Percentiles rank a stretch among this genome's conserved stretches.
Evolutionary conservation across 2,329 filamentous ascomycete genomes (phyloP).

Genomic region (Penicillium sp.): DNA sequence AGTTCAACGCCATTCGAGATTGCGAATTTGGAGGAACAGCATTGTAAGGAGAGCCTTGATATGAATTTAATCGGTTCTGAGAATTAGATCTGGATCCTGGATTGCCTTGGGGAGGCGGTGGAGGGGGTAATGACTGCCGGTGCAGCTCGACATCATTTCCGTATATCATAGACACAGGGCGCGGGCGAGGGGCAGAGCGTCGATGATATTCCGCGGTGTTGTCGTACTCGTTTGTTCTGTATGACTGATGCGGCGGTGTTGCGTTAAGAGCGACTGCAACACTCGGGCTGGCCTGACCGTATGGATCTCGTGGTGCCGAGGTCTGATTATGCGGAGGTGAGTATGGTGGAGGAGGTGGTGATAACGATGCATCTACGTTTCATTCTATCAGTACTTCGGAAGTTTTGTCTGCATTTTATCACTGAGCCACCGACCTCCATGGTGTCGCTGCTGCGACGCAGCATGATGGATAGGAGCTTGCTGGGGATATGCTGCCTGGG

Average conservation of each 20-base stretch:
- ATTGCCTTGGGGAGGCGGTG: constrained; percentile 38
- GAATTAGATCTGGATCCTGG: constrained; percentile 37
- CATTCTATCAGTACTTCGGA: not conserved
- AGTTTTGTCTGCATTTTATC: not conserved
- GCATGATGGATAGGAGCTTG: constrained; percentile 31
- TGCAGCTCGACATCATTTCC: constrained; percentile 27
- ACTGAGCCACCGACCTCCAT: constrained; percentile 33
- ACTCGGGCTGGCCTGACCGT: constrained; percentile 18
- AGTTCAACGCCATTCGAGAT: constrained; percentile 21
- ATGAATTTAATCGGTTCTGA: constrained; percentile 30
- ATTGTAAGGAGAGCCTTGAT: constrained; percentile 22
- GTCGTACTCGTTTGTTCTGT: constrained; percentile 21
- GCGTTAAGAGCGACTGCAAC: constrained; percentile 14
- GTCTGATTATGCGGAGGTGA: constrained; percentile 38
- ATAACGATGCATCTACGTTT: constrained; percentile 30
- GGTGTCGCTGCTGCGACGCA: constrained; percentile 28
- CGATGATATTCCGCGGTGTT: constrained; percentile 27
- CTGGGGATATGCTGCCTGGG: constrained; percentile 32
- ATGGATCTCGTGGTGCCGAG: constrained; percentile 14
- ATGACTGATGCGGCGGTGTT: constrained; percentile 14
- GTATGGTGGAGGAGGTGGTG: constrained; percentile 42
- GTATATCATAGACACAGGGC: constrained; percentile 37
- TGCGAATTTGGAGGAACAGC: constrained; percentile 16
- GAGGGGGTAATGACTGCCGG: constrained; percentile 37
- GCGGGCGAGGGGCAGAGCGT: constrained; percentile 29